phyloP scores from a whole-genome alignment of 169 alveolate genomes.

The Eimeria zaria region DNA sequence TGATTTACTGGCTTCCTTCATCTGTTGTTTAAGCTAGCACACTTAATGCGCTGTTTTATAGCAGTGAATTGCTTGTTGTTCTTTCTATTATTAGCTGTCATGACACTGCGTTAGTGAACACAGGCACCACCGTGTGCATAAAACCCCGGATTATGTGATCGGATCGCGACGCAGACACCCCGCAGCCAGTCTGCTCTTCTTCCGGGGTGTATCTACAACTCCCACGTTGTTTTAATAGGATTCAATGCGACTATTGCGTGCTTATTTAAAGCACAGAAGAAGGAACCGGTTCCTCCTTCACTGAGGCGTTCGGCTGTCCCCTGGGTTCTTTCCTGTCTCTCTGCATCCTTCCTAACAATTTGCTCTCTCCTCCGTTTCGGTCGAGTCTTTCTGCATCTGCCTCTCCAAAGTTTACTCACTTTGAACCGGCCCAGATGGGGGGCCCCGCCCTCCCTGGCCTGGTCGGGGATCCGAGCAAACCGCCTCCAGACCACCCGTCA shows the following conservation, averaged over 20 bases:
- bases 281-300: neutral
- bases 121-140: neutral
- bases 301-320: neutral
- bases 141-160: neutral
- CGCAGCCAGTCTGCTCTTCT: neutral
- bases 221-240: neutral
- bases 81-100: neutral
- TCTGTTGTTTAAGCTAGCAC: neutral
- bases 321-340: neutral
- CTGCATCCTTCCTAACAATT: neutral
- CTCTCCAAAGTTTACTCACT: neutral
- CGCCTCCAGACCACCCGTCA: neutral
- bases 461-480: neutral
- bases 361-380: neutral
- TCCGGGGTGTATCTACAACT: neutral
- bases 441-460: constrained; percentile 1
- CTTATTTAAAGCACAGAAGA: neutral
- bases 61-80: neutral
- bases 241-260: neutral
- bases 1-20: neutral
- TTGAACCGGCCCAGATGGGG: neutral
- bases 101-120: neutral
- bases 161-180: neutral
- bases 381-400: neutral
- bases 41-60: neutral